These are phyloP conservation scores for Penicillium occitanis DNA, from an alignment of 2,329 filamentous ascomycete species.

Conservation along the genomic window DNA sequence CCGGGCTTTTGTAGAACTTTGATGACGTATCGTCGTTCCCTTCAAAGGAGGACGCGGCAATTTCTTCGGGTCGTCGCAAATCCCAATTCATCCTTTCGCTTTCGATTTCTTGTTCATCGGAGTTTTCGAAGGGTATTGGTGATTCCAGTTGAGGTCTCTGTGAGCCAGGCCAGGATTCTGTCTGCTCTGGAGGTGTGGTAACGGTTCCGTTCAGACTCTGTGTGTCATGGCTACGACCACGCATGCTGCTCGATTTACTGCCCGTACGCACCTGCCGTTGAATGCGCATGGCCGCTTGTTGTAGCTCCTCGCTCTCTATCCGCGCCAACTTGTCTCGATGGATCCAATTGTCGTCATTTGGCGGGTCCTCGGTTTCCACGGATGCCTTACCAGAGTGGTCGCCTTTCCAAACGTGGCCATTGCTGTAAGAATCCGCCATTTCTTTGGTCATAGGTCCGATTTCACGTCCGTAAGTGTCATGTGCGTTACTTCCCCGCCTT, in stretches of 20 bases:
- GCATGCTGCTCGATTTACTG: conserved; percentile 37
- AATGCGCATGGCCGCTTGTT: conserved; percentile 48
- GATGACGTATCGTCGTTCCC: conserved; percentile 34
- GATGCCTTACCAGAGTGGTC: conserved; percentile 25
- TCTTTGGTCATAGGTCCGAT: conserved; percentile 33
- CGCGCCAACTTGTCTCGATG: conserved; percentile 52
- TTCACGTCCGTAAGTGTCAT: conserved; percentile 28
- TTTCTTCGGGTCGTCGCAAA: conserved; percentile 73
- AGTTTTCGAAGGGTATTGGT: conserved; percentile 39
- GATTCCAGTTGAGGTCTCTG: conserved; percentile 33
- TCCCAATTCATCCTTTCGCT: conserved; percentile 63
- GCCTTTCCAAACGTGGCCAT: conserved; percentile 22
- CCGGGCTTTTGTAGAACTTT: conserved; percentile 55
- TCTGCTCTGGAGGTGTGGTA: conserved; percentile 31
- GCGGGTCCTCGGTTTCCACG: conserved; percentile 28
- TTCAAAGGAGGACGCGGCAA: conserved; percentile 53
- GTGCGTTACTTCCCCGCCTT: conserved; percentile 25
- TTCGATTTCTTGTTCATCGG: conserved; percentile 40
- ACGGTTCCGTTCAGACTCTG: conserved; percentile 32
- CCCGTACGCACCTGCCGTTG: conserved; percentile 39
- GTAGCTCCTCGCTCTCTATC: conserved; percentile 53
- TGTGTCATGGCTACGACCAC: conserved; percentile 41
- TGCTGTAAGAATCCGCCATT: conserved; percentile 25
- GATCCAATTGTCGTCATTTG: conserved; percentile 48
- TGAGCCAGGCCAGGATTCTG: conserved; percentile 37